Evolutionary conservation across 345 rosid species (phyloP).

Genomic region (Linum tenue): DNA sequence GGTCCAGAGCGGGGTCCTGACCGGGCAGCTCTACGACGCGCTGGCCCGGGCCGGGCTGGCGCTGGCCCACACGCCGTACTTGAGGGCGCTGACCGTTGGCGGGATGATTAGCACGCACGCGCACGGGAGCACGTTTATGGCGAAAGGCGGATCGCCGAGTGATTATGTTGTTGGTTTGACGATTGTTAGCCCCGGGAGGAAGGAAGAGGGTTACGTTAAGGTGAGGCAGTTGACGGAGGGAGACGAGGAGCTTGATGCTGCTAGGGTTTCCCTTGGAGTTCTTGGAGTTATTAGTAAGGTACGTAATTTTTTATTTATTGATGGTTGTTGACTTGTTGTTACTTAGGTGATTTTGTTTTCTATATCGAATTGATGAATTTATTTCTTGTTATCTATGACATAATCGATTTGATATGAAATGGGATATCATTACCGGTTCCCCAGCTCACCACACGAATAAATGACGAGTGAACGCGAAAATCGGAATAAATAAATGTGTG

Average conservation of each 20-base stretch:
- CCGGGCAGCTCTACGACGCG: slow-evolving; percentile 22
- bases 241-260: neutral
- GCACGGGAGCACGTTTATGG: neutral
- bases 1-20: neutral
- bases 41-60: neutral
- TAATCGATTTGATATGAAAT: no score
- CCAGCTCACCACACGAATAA: no score
- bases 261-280: neutral
- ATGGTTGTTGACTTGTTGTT: no score
- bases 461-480: no score
- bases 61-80: neutral
- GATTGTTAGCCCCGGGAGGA: neutral
- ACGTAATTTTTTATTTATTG: neutral
- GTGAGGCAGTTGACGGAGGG: neutral
- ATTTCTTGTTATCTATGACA: no score
- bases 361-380: no score
- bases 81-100: neutral
- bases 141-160: neutral
- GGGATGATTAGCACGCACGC: neutral
- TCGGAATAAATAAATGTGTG: no score
- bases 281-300: neutral
- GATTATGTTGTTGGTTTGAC: neutral
- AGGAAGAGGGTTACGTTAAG: neutral
- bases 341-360: no score
- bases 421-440: no score